These are phyloP conservation scores for Suillus decipiens DNA, from an alignment of 768 basidiomycete genomes.

Conservation along the genomic window DNA sequence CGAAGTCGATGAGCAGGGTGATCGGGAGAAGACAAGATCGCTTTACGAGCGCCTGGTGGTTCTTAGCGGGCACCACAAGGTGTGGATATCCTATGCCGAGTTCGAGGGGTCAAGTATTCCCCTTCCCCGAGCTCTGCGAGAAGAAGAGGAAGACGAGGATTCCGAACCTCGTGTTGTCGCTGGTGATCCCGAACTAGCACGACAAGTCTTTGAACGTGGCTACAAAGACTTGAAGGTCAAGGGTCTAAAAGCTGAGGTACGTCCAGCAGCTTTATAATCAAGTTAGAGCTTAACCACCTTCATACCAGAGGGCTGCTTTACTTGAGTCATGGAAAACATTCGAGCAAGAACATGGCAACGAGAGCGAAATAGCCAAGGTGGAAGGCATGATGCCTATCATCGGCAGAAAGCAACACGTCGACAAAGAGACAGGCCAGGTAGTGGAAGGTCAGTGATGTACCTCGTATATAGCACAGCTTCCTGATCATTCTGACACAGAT, in stretches of 20 bases:
- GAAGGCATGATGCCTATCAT: conserved; percentile 93
- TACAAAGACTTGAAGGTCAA: conserved; percentile 86
- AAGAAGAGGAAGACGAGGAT: conserved; percentile 64
- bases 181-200: conserved; percentile 69
- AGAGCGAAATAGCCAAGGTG: conserved; percentile 77
- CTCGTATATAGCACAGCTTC: not conserved
- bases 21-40: conserved; percentile 78
- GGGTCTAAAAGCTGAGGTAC: conserved; percentile 85
- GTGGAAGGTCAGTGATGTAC: conserved; percentile 67
- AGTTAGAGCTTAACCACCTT: conserved; percentile 4
- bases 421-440: conserved; percentile 80
- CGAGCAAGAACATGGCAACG: conserved; percentile 77
- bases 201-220: conserved; percentile 81
- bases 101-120: conserved; percentile 86
- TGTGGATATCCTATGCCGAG: conserved; percentile 93
- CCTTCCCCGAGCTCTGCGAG: conserved; percentile 60
- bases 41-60: conserved; percentile 87
- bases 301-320: conserved; percentile 77
- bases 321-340: conserved; percentile 96
- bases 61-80: conserved; percentile 92
- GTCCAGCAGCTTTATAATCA: conserved; percentile 18
- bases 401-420: conserved; percentile 80
- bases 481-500: conserved; percentile 47
- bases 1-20: conserved; percentile 86
- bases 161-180: conserved; percentile 56